Percentiles rank a stretch among this genome's conserved stretches.
Evolutionary conservation across 768 basidiomycete species (phyloP).

Genomic region (Cystofilobasidium ferigula): DNA sequence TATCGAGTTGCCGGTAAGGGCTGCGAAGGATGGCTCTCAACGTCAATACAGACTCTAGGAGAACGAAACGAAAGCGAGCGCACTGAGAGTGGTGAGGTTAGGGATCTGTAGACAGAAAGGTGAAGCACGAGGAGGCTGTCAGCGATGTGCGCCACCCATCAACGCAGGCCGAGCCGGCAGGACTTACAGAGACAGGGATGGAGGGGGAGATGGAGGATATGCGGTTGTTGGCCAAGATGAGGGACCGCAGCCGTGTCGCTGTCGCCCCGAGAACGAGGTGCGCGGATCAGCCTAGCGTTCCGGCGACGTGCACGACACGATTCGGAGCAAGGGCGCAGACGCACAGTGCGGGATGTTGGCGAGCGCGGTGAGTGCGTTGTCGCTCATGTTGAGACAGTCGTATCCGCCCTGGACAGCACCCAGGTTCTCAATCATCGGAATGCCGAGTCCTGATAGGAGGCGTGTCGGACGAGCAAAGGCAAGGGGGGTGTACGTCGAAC

Average conservation of each 20-base stretch:
- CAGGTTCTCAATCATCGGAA: conserved; percentile 24
- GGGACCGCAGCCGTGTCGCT: conserved; percentile 25
- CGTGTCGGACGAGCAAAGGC: no score
- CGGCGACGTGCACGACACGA: neutral
- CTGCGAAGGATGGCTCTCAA: conserved; percentile 22
- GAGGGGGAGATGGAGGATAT: conserved; percentile 23
- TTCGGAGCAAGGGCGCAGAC: neutral
- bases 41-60: neutral
- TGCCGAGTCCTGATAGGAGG: conserved; percentile 12
- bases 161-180: conserved; percentile 14
- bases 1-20: conserved; percentile 37
- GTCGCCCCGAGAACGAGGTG: neutral
- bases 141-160: conserved; percentile 10
- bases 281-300: no score
- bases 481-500: neutral
- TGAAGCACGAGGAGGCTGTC: neutral
- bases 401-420: conserved; percentile 26
- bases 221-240: conserved; percentile 24
- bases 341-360: conserved; percentile 26
- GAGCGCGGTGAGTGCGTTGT: conserved; percentile 22
- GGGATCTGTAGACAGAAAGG: conserved; percentile 32
- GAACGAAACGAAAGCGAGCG: conserved; percentile 1
- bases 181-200: conserved; percentile 10
- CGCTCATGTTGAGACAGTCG: conserved; percentile 24
- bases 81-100: conserved; percentile 37